Evolutionary conservation across 495 filamentous ascomycete genomes (phyloP).

Genomic region (Penicillium cosmopolitanum): DNA sequence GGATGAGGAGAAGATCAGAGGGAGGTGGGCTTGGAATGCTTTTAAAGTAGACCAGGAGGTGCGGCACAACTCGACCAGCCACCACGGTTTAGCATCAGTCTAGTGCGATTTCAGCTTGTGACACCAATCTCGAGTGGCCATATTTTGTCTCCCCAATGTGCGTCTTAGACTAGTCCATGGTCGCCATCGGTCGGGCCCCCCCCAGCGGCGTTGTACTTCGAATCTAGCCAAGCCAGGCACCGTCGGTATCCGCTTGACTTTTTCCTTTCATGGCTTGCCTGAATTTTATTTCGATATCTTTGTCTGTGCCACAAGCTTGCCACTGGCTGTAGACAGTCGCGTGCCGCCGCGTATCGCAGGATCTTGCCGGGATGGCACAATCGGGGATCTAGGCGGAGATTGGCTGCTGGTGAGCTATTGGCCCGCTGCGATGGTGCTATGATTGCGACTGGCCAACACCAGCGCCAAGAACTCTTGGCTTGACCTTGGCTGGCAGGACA

Average conservation of each 20-base stretch:
- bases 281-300: neutral
- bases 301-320: conserved; percentile 1
- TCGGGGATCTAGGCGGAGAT: neutral
- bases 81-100: no score
- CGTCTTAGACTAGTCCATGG: neutral
- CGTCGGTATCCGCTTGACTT: conserved; percentile 4
- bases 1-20: conserved; percentile 5
- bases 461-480: conserved; percentile 1
- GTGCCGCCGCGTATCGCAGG: conserved; percentile 7
- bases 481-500: conserved; percentile 21
- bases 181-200: neutral
- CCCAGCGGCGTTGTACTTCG: neutral
- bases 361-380: conserved; percentile 6
- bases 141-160: neutral
- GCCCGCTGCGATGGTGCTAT: conserved; percentile 3
- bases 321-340: neutral
- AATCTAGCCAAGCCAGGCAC: conserved; percentile 4
- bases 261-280: neutral
- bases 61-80: neutral
- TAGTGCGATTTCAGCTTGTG: conserved; percentile 1
- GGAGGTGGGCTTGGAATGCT: conserved; percentile 1
- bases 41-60: conserved; percentile 4
- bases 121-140: neutral
- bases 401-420: conserved; percentile 1
- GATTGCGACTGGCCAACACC: conserved; percentile 1